Conservation (phyloP, 305 asterid genomes). For the Fraxinus baroniana region DNA sequence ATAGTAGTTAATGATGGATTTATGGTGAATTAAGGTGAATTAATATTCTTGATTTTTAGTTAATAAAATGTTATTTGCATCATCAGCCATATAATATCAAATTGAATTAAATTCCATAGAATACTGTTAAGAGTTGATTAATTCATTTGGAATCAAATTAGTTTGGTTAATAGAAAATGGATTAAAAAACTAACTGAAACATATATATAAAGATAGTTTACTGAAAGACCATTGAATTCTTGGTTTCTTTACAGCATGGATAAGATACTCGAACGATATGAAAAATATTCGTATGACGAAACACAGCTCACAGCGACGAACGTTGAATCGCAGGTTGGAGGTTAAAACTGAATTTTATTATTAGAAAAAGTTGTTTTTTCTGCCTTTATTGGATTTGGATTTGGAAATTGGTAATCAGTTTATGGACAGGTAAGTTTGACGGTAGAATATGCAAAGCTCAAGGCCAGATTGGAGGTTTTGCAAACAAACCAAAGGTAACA, state of each 20-base stretch:
- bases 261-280: conserved; percentile 74
- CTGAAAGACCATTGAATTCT: not conserved
- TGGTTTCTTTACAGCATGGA: conserved; percentile 61
- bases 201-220: too few species aligned
- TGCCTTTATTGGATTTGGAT: not conserved
- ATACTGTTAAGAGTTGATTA: not conserved
- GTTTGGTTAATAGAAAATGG: not conserved
- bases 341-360: not conserved
- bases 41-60: too few species aligned
- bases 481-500: conserved; percentile 62
- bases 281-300: conserved; percentile 58
- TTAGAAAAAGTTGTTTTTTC: not conserved
- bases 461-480: conserved; percentile 75
- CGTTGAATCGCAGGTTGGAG: conserved; percentile 47
- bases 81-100: not conserved
- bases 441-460: conserved; percentile 69
- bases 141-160: not conserved
- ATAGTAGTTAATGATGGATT: not conserved
- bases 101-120: not conserved
- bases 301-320: conserved; percentile 45
- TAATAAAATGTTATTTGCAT: too few species aligned
- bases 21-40: not conserved
- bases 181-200: not conserved
- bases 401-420: not conserved
- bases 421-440: conserved; percentile 61